Evolutionary conservation across 2,329 filamentous ascomycete genomes (phyloP), one percentile per base, ranked within the genome.

Genomic region (Paraconiothyrium brasiliense): DNA sequence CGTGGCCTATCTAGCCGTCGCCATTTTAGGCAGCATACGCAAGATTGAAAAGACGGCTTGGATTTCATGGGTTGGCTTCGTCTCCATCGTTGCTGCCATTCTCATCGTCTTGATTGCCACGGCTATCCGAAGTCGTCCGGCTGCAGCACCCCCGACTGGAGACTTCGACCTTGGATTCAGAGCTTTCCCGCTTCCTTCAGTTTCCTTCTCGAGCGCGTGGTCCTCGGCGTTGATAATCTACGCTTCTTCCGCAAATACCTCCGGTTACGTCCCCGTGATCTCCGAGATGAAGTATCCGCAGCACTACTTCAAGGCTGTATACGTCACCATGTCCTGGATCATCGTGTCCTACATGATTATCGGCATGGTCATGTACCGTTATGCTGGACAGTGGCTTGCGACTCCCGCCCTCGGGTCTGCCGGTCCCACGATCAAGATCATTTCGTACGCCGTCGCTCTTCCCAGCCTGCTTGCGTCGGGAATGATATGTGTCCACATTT

Each of bases 191-290:
- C 76, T 84, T 65, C 85, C 87, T 0, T 81, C 78, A 24, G 89
- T 89, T 69, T 82, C 84, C 0, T 82, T 81, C 0, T 87, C 85
- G 16, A 87, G 89, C 67, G 84, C 84, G 0, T 30, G 27, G 27
- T 30, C 27, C 27, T 85, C 86, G 7, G 66, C 32, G 0, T 81
- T 82, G 2, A 87, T 85, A 6, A 88, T 89, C 64, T 87, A 89
- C 72, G 83, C 86, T 54, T 86, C 85, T 5, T 84, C 82, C 7
- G 84, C 86, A 1, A 86, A 84, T 27, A 88, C 86, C 1, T 84
- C 83, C 0, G 85, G 86, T 1, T 90, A 89, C 69, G 77, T 90
- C 4, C 86, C 87, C 4, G 85, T 90, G 54, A 89, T 90, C 34
- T 86, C 85, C 0, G 88, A 90, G 77, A 90, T 90, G 87, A 80